Evolutionary conservation across 2,329 filamentous ascomycete species (phyloP), one percentile per base, ranked within the genome.

Genomic region (Plectosphaerella sp.): DNA sequence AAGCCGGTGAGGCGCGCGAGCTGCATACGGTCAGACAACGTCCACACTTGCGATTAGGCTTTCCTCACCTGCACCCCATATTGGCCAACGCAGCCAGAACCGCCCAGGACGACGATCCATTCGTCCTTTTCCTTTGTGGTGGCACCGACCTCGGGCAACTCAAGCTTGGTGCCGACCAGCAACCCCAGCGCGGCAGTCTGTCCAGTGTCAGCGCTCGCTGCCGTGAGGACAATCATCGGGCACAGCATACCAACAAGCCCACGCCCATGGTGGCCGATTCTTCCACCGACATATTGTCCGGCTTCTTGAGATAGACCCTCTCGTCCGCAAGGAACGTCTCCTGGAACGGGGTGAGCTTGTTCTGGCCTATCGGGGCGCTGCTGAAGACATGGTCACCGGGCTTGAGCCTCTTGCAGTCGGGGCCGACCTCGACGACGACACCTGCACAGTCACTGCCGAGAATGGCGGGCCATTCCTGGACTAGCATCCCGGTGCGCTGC

Each of bases 271-370:
- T 68, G 16, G 65, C 63, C 25, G 65, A 63, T 9, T 67, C 59
- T 48, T 69, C 64, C 1, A 60, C 33, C 0, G 59, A 62, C 0
- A 71, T 39, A 5, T 60, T 61, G 1, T 50, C 53, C 0, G 59
- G 52, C 16, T 58, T 64, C 50, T 65, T 68, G 37, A 72, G 66
- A 2, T 66, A 53, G 8, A 69, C 53, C 33, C 63, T 56, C 52
- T 70, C 68, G n/a, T 69, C 62, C 43, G 69, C 69, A 6, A 72
- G 47, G 35, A 70, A 71, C 14, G 62, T 61, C 24, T 72, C 69
- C 49, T 72, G 70, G 39, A 72, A 71, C 3, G 69, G 68, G 1
- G 60, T 61, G 50, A 63, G 65, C 6, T 58, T 58, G n/a, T 61
- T 65, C 8, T 58, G 54, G 2, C 71, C 71, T 0, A 72, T 49